Evolutionary conservation across 495 filamentous ascomycete species (phyloP), one percentile per base, ranked within the genome.

Genomic region (Trichocladium uniseriatum): DNA sequence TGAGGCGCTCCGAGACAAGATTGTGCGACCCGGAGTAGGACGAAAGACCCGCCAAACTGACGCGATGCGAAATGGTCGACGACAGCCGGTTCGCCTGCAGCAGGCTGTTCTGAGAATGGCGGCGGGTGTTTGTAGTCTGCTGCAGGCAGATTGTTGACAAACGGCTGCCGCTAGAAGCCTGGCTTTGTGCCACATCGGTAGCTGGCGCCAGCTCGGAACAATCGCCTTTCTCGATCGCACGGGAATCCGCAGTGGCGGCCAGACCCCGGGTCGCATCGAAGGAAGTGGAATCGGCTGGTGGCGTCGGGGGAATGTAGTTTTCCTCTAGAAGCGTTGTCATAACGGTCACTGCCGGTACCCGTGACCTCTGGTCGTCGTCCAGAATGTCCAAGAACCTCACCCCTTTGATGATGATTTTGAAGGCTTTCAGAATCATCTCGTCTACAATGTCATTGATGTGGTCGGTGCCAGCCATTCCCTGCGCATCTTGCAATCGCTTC

Each of bases 321-420:
- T 85, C 73, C 55, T 83, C 79, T 18, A 76, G 72, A 38, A 83
- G 76, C 21, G 81, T 81, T 49, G 76, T 71, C 66, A 79, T 79
- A 36, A 83, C 63, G 21, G 63, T 69, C 36, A 75, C 67, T 38
- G 78, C 72, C 27, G 82, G 78, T 47, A 63, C 56, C 22, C 71
- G 68, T 13, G 64, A 51, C 32, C 65, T 63, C 28, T 70, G 68
- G 53, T 88, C 84, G 48, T 91, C 81, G 20, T 87, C 81, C 75
- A 89, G 84, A 5, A 89, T 74, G 59, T 99, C 94, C n/a, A 96
- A 73, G 62, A 99, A 96, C 51, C 81, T 77, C 43, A 96, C 89
- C 31, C 86, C 87, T 49, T 89, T 84, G 47, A 81, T 89, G n/a
- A 94, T 86, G 49, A 96, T 87, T 57, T 86, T 91, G 71, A 94